Conservation (phyloP, 2,329 filamentous ascomycete genomes). For the Microcera coccophila region DNA sequence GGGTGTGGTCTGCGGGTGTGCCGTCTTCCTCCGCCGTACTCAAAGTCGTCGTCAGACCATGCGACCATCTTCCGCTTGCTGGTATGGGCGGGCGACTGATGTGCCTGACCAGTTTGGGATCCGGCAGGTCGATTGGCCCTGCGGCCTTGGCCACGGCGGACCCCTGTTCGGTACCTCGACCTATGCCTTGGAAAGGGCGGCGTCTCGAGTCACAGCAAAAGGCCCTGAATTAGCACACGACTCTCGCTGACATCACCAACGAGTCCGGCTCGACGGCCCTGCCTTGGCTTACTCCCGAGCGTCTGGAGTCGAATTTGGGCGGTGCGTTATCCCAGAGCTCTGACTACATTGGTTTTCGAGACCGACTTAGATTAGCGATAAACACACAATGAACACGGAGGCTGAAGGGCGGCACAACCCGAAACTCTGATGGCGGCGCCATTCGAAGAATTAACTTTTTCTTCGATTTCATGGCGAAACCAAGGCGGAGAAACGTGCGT, state of each 20-base stretch:
- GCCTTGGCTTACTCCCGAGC: neutral
- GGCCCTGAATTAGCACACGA: constrained; percentile 7
- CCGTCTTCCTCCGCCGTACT: neutral
- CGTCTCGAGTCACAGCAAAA: constrained; percentile 5
- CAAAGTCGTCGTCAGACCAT: constrained; percentile 22
- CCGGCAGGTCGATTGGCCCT: neutral
- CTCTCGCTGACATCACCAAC: constrained; percentile 25
- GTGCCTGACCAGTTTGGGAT: neutral
- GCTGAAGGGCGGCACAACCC: neutral
- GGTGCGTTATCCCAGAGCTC: neutral
- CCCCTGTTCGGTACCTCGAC: constrained; percentile 1
- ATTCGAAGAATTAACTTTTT: neutral
- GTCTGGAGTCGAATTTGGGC: neutral
- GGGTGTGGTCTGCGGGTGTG: neutral
- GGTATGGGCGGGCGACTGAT: neutral
- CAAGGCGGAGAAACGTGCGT: too few relatives aligned
- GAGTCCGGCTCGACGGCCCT: constrained; percentile 2
- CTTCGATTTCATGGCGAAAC: too few relatives aligned
- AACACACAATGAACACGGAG: too few relatives aligned
- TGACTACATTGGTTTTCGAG: neutral
- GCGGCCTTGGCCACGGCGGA: neutral
- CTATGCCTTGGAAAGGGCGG: constrained; percentile 10
- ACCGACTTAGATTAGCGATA: neutral
- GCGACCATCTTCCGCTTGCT: constrained; percentile 13
- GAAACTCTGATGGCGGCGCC: neutral